phyloP scores from a whole-genome alignment of 495 filamentous ascomycete genomes.

The Penicillium paxilli region DNA sequence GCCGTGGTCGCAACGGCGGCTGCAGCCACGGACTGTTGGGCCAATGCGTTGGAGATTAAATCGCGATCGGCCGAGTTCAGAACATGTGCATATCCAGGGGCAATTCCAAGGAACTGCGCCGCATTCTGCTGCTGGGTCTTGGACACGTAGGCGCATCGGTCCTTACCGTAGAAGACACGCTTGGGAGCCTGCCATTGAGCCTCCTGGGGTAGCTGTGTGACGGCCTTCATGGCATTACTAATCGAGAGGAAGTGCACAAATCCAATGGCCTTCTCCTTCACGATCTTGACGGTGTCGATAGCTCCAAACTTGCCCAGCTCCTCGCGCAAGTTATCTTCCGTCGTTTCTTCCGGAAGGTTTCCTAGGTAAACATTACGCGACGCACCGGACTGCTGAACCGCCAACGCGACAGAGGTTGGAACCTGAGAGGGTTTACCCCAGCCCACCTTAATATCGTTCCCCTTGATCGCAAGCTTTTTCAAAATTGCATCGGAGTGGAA shows the following conservation, averaged over 20 bases:
- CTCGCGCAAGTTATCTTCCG: slow-evolving; percentile 89
- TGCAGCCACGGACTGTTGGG: slow-evolving; percentile 95
- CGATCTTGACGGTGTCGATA: slow-evolving; percentile 96
- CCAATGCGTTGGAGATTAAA: slow-evolving; percentile 90
- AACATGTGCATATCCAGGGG: slow-evolving; percentile 95
- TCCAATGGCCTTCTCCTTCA: slow-evolving; percentile 96
- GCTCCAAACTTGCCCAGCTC: slow-evolving; percentile 95
- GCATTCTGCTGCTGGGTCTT: slow-evolving; percentile 99
- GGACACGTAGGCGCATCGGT: slow-evolving; percentile 96
- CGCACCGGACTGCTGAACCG: slow-evolving; percentile 95
- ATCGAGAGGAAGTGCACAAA: slow-evolving; percentile 98
- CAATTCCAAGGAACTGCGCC: slow-evolving; percentile 95
- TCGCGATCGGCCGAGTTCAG: slow-evolving; percentile 94
- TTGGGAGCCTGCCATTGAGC: slow-evolving; percentile 93
- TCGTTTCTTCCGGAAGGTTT: slow-evolving; percentile 85
- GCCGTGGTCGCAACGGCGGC: slow-evolving; percentile 95
- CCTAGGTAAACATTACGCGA: slow-evolving; percentile 98
- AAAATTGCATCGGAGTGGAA: slow-evolving; percentile 99
- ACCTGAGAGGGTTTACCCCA: slow-evolving; percentile 99
- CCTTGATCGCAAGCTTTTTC: slow-evolving; percentile 97
- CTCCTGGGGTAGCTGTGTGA: slow-evolving; percentile 93
- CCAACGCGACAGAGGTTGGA: slow-evolving; percentile 91
- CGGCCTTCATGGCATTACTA: slow-evolving; percentile 98
- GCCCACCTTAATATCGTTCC: slow-evolving; percentile 98
- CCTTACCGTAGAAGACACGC: slow-evolving; percentile 97